Conservation (phyloP, 768 basidiomycete species). For the Mycena leptocephala region DNA sequence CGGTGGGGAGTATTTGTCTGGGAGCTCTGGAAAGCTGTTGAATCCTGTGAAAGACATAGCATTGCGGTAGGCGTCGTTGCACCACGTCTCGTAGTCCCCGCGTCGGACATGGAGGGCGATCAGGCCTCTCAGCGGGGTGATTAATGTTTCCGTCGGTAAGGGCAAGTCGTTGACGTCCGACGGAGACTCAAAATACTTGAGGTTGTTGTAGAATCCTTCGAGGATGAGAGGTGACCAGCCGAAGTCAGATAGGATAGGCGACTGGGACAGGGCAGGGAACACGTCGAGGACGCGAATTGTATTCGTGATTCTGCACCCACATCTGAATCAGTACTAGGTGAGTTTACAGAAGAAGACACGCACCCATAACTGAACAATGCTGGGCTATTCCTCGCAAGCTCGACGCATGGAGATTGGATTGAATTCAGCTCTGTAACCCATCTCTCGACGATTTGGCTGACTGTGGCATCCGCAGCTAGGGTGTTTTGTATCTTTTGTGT, state of each 20-base stretch:
- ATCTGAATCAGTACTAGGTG: background rate
- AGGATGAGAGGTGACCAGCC: conserved; percentile 77
- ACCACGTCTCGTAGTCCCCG: conserved; percentile 70
- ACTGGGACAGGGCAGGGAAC: conserved; percentile 60
- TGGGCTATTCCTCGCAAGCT: conserved; percentile 19
- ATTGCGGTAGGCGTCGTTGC: conserved; percentile 54
- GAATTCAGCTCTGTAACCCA: conserved; percentile 15
- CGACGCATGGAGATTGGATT: conserved; percentile 25
- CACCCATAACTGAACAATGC: conserved; percentile 28
- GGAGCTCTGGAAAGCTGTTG: conserved; percentile 68
- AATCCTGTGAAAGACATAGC: conserved; percentile 66
- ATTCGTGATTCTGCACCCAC: conserved; percentile 67
- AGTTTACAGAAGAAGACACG: background rate
- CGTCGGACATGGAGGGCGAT: conserved; percentile 72
- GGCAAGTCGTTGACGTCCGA: conserved; percentile 30
- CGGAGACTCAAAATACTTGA: conserved; percentile 56
- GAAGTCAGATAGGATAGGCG: conserved; percentile 68
- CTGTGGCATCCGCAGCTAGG: background rate
- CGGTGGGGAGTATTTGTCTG: conserved; percentile 59
- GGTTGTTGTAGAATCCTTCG: conserved; percentile 63
- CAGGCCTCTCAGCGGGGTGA: conserved; percentile 59
- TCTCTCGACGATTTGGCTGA: conserved; percentile 10
- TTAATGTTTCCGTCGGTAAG: conserved; percentile 30
- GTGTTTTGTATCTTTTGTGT: background rate
- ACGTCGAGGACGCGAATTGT: conserved; percentile 59